Conservation (phyloP, 2,329 filamentous ascomycete genomes). For the Pestalotiopsis sp. region DNA sequence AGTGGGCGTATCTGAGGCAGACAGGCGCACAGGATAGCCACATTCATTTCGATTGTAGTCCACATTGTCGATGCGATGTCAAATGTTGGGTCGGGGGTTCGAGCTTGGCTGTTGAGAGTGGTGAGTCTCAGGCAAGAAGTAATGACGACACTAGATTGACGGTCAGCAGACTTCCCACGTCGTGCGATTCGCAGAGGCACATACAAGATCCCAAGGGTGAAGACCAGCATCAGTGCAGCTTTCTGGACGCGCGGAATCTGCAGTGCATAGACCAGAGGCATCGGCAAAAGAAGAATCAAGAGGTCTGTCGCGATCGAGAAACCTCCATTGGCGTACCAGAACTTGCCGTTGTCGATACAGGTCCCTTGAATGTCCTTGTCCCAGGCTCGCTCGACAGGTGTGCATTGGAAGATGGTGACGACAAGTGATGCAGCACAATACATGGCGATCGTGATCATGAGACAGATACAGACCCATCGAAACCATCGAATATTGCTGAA, state of each 20-base stretch:
- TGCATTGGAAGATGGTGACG: constrained; percentile 35
- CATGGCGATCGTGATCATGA: constrained; percentile 25
- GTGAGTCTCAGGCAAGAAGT: constrained; percentile 40
- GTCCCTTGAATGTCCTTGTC: constrained; percentile 26
- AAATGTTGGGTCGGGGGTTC: constrained; percentile 29
- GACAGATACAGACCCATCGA: constrained; percentile 24
- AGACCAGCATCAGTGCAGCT: constrained; percentile 40
- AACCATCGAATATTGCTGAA: constrained; percentile 34
- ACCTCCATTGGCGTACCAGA: constrained; percentile 45
- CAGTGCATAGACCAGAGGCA: constrained; percentile 41
- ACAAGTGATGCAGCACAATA: constrained; percentile 31
- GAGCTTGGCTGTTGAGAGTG: constrained; percentile 37
- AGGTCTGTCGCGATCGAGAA: constrained; percentile 45
- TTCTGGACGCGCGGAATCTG: constrained; percentile 42
- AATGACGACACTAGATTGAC: constrained; percentile 27
- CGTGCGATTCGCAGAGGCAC: constrained; percentile 15
- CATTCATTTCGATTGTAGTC: constrained; percentile 41
- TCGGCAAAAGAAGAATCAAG: constrained; percentile 41
- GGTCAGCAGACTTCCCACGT: background rate
- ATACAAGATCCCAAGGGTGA: constrained; percentile 44
- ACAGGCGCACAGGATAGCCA: constrained; percentile 39
- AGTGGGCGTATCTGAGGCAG: constrained; percentile 35
- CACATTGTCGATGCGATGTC: constrained; percentile 37
- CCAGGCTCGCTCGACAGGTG: constrained; percentile 30
- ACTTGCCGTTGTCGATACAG: constrained; percentile 39